Evolutionary conservation across 805 yeast genomes (phyloP).

Genomic region (Teunomyces stri): DNA sequence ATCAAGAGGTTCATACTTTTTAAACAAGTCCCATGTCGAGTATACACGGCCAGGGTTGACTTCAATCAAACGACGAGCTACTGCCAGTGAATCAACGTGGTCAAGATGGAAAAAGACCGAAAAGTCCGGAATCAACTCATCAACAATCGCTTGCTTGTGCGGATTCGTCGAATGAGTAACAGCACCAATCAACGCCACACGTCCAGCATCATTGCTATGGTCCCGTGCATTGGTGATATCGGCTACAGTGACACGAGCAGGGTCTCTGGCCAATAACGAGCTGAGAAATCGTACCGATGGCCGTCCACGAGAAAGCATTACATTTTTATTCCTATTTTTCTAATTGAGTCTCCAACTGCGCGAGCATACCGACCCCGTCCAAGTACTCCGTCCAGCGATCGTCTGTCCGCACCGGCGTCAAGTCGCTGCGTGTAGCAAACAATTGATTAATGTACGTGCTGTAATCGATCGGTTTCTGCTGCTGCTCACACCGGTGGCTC

Average conservation of each 20-base stretch:
- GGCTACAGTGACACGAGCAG: slow-evolving; percentile 8
- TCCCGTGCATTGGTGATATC: neutral
- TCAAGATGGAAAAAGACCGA: slow-evolving; percentile 9
- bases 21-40: slow-evolving; percentile 47
- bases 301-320: neutral
- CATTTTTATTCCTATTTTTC: neutral
- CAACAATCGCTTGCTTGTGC: slow-evolving; percentile 5
- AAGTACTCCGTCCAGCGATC: slow-evolving; percentile 50
- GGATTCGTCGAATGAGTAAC: slow-evolving; percentile 8
- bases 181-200: slow-evolving; percentile 7
- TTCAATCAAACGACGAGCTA: slow-evolving; percentile 26
- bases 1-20: slow-evolving; percentile 15
- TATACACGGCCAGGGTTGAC: slow-evolving; percentile 54
- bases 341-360: slow-evolving; percentile 39
- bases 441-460: slow-evolving; percentile 33
- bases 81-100: slow-evolving; percentile 2
- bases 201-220: slow-evolving; percentile 4
- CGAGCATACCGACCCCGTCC: slow-evolving; percentile 52
- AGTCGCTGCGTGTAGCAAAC: slow-evolving; percentile 49
- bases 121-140: slow-evolving; percentile 12
- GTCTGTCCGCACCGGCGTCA: slow-evolving; percentile 39
- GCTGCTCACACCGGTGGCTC: slow-evolving; percentile 45
- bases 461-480: slow-evolving; percentile 41
- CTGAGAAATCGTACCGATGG: neutral
- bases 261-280: slow-evolving; percentile 5